Conservation (phyloP, 1,139 yeast genomes). For the Sugiyamaella paludigena region DNA sequence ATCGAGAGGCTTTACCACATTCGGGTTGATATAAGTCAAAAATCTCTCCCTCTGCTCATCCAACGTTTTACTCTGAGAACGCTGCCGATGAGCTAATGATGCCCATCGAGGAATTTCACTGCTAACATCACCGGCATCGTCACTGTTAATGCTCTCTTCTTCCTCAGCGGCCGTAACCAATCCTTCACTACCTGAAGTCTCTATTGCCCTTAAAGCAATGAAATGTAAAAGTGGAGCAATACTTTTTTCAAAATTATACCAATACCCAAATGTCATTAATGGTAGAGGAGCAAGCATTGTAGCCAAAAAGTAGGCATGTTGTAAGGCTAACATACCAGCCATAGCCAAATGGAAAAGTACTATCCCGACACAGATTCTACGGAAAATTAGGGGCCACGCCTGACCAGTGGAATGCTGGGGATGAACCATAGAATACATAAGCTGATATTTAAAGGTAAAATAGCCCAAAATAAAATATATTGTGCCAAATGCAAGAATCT, state of each 20-base stretch:
- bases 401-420: conserved; percentile 88
- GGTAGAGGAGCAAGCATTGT: conserved; percentile 74
- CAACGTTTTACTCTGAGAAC: conserved; percentile 45
- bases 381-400: conserved; percentile 79
- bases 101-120: conserved; percentile 11
- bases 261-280: conserved; percentile 57
- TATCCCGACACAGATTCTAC: conserved; percentile 69
- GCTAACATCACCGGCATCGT: conserved; percentile 4
- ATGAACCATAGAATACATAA: conserved; percentile 76
- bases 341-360: conserved; percentile 80
- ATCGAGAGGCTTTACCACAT: conserved; percentile 62
- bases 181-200: conserved; percentile 25
- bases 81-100: conserved; percentile 19
- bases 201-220: conserved; percentile 75
- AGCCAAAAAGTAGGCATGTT: conserved; percentile 73
- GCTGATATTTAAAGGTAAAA: conserved; percentile 76
- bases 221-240: conserved; percentile 78
- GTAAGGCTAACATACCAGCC: conserved; percentile 84
- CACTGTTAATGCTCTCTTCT: neutral
- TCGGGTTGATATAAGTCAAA: conserved; percentile 76
- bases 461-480: conserved; percentile 72
- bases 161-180: neutral
- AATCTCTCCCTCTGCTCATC: conserved; percentile 67
- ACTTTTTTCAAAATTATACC: conserved; percentile 80
- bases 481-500: conserved; percentile 69